Conservation (phyloP, 768 basidiomycete genomes). For the Lactarius hatsudake region DNA sequence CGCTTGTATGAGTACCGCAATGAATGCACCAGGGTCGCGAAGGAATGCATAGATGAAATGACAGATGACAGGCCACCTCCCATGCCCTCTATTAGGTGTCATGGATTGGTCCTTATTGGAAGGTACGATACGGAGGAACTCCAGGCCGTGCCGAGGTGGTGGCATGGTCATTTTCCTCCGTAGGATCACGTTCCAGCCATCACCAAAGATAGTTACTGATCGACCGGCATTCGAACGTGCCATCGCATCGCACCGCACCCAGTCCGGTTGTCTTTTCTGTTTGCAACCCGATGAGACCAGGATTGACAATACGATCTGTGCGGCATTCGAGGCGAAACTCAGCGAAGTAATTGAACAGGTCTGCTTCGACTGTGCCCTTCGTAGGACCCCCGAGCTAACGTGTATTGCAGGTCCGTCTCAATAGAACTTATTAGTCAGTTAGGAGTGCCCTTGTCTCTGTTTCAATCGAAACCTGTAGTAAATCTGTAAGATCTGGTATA, state of each 20-base stretch:
- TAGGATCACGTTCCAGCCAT: not conserved
- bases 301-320: not conserved
- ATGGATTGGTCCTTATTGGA: not conserved
- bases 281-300: not conserved
- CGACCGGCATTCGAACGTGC: slow-evolving; percentile 4
- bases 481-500: not conserved
- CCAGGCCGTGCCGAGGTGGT: slow-evolving; percentile 11
- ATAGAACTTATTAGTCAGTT: not conserved
- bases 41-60: not conserved
- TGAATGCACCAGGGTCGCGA: slow-evolving; percentile 1
- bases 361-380: not conserved
- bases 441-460: not conserved
- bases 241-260: not conserved
- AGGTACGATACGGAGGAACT: not conserved
- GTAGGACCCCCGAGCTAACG: not conserved
- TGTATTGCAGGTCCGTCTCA: slow-evolving; percentile 3
- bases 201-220: slow-evolving; percentile 9
- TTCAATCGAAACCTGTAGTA: not conserved
- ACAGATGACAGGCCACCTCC: not conserved
- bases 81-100: no score
- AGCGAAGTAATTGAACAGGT: slow-evolving; percentile 2
- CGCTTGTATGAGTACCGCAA: not conserved
- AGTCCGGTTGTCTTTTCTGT: not conserved
- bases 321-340: not conserved
- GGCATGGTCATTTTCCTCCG: slow-evolving; percentile 9